Evolutionary conservation across 1,284 basidiomycete species (phyloP).

Genomic region (Sanghuangporus sanghuang): DNA sequence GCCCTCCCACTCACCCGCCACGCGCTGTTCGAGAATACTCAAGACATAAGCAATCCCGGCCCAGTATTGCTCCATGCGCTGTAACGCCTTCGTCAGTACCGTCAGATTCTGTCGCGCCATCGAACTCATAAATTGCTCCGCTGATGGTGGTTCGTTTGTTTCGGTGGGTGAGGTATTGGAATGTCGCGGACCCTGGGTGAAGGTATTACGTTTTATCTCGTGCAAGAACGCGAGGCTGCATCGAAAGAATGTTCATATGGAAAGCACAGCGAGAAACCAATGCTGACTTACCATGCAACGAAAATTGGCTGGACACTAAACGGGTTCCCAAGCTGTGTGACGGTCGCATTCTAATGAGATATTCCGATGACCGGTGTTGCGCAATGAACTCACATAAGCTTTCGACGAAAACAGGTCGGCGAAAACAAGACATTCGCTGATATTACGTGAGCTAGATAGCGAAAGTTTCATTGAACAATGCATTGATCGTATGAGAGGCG

Average conservation of each 20-base stretch:
- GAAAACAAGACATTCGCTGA: slow-evolving; percentile 36
- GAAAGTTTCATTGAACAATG: slow-evolving; percentile 31
- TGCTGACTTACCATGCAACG: slow-evolving; percentile 25
- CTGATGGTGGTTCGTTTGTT: slow-evolving; percentile 18
- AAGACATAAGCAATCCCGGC: slow-evolving; percentile 31
- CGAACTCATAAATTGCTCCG: slow-evolving; percentile 30
- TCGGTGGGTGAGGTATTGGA: neutral
- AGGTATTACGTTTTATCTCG: slow-evolving; percentile 29
- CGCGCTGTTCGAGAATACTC: slow-evolving; percentile 24
- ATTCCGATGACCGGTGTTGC: neutral
- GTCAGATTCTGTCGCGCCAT: slow-evolving; percentile 31
- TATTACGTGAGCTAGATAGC: slow-evolving; percentile 31
- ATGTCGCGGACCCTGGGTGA: neutral
- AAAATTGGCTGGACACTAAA: slow-evolving; percentile 30
- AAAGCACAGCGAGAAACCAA: neutral
- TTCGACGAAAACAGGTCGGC: slow-evolving; percentile 26
- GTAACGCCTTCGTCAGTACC: slow-evolving; percentile 28
- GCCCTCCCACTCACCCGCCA: slow-evolving; percentile 24
- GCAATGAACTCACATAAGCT: slow-evolving; percentile 26
- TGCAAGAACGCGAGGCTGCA: slow-evolving; percentile 32
- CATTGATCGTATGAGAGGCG: slow-evolving; percentile 32
- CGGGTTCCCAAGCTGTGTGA: slow-evolving; percentile 24
- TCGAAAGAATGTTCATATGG: neutral
- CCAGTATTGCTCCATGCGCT: slow-evolving; percentile 34
- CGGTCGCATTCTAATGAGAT: neutral